Evolutionary conservation across 2,329 filamentous ascomycete genomes (phyloP).

Genomic region (Passalora sequoiae): DNA sequence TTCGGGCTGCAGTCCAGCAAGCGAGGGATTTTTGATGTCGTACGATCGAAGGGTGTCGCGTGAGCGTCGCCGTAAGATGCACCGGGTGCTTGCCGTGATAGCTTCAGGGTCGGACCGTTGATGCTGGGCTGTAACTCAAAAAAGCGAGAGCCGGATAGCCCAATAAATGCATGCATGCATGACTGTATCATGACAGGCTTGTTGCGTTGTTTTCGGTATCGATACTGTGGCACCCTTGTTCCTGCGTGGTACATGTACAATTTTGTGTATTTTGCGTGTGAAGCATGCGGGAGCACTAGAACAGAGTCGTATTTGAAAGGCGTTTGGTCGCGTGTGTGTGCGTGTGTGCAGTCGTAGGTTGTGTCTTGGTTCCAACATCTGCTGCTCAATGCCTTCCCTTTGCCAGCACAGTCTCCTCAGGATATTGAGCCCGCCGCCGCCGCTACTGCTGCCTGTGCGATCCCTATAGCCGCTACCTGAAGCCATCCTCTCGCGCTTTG

Average conservation of each 20-base stretch:
- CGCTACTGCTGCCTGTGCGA: no score
- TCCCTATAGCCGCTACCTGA: no score
- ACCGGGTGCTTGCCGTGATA: no score
- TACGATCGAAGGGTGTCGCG: background rate
- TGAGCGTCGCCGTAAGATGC: background rate
- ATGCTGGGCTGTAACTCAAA: slow-evolving; percentile 1
- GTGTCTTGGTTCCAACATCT: background rate
- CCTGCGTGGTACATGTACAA: no score
- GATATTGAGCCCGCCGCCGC: no score
- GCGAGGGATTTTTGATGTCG: background rate
- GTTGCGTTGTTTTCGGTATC: no score
- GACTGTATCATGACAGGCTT: background rate
- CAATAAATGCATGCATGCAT: background rate
- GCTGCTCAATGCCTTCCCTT: background rate
- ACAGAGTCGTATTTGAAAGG: background rate
- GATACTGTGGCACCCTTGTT: no score
- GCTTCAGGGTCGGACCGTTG: slow-evolving; percentile 1
- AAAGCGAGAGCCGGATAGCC: background rate
- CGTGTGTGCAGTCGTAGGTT: background rate
- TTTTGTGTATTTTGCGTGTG: no score
- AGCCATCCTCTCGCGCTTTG: background rate
- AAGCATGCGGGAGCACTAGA: background rate
- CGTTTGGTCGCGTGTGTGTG: no score
- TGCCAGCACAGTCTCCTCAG: background rate
- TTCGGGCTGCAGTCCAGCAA: background rate